Evolutionary conservation across 176 grass and related monocot species (phyloP).

Genomic region (Phoenix dactylifera): DNA sequence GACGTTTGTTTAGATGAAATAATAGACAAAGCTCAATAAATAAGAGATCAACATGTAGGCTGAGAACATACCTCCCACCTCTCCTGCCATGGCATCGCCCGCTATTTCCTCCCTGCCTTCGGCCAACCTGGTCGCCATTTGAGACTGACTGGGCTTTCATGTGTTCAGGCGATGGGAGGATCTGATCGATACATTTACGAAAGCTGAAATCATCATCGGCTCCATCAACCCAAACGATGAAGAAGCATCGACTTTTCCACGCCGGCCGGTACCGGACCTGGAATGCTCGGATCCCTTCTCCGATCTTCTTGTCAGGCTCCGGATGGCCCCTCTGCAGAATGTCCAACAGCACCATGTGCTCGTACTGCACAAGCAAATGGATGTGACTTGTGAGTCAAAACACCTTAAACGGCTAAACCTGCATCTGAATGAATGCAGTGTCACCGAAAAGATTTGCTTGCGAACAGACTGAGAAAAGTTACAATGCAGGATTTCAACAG

Average conservation of each 20-base stretch:
- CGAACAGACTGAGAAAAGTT: no score
- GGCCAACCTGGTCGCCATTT: slow-evolving; percentile 12
- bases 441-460: no score
- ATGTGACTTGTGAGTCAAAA: background rate
- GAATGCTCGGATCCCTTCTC: slow-evolving; percentile 64
- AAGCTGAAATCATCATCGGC: slow-evolving; percentile 85
- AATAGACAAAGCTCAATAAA: no score
- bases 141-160: slow-evolving; percentile 31
- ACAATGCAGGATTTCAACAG: no score
- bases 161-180: slow-evolving; percentile 75
- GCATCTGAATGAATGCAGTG: background rate
- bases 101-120: slow-evolving; percentile 37
- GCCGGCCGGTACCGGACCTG: slow-evolving; percentile 65
- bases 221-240: slow-evolving; percentile 56
- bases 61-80: background rate
- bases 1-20: no score
- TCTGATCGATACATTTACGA: slow-evolving; percentile 80
- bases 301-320: slow-evolving; percentile 67
- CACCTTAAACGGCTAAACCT: background rate
- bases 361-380: slow-evolving; percentile 46
- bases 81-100: slow-evolving; percentile 38
- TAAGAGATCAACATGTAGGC: background rate
- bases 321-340: slow-evolving; percentile 69
- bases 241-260: slow-evolving; percentile 77
- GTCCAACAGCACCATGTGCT: slow-evolving; percentile 67